Conservation (phyloP, 225 moss, liverwort and hornwort genomes). For the Thuidium tamariscinum region DNA sequence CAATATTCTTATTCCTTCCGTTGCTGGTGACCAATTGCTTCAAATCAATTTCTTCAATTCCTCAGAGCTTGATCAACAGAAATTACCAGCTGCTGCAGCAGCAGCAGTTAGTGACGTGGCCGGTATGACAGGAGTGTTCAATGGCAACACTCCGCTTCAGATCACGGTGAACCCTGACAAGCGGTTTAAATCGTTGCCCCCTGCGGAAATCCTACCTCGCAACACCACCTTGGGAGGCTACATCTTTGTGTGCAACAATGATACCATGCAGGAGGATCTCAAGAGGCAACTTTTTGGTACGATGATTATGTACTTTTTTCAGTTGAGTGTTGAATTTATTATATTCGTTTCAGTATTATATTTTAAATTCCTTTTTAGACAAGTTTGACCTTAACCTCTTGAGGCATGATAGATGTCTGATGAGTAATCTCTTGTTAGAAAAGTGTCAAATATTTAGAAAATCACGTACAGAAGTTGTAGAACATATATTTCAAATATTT, state of each 20-base stretch:
- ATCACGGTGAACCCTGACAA: slow-evolving; percentile 41
- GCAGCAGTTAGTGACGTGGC: neutral
- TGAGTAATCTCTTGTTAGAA: neutral
- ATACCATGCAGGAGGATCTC: slow-evolving; percentile 62
- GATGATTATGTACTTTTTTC: neutral
- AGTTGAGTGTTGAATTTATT: neutral
- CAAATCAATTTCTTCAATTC: neutral
- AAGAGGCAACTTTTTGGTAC: slow-evolving; percentile 55
- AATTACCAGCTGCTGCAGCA: neutral
- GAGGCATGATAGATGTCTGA: neutral
- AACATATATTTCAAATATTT: neutral
- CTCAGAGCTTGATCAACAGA: neutral
- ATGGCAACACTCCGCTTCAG: slow-evolving; percentile 51
- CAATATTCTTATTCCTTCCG: neutral
- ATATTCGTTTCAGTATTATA: neutral
- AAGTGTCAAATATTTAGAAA: neutral
- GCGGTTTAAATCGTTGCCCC: slow-evolving; percentile 53
- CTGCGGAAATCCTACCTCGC: slow-evolving; percentile 40
- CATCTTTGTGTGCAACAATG: slow-evolving; percentile 60
- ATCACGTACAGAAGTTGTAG: neutral
- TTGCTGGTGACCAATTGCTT: neutral
- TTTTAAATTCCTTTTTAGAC: neutral
- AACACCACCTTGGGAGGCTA: slow-evolving; percentile 48
- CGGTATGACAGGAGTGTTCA: slow-evolving; percentile 49
- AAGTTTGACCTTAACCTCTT: neutral